Conservation (phyloP, 1,284 basidiomycete genomes). For the Ceratobasidium theobromae region DNA sequence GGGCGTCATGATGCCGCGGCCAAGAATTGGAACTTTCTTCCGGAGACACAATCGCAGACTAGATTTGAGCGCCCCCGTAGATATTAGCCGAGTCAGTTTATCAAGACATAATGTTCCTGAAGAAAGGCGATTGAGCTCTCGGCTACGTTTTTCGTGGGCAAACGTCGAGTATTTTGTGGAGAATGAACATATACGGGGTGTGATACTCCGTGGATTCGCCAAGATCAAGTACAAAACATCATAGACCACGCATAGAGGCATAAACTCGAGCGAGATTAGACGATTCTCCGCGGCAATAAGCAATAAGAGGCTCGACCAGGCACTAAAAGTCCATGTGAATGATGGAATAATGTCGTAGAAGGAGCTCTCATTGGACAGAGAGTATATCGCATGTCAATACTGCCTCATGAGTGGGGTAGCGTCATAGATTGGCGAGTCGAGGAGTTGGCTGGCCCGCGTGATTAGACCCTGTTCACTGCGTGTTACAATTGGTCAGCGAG, state of each 20-base stretch:
- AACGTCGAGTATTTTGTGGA: not conserved
- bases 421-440: too few relatives aligned
- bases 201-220: not conserved
- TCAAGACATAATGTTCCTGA: not conserved
- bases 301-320: too few relatives aligned
- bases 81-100: not conserved
- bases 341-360: too few relatives aligned
- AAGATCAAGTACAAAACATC: too few relatives aligned
- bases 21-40: constrained; percentile 1
- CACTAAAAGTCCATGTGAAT: too few relatives aligned
- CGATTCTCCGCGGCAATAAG: not conserved
- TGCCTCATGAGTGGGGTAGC: too few relatives aligned
- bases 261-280: constrained; percentile 5
- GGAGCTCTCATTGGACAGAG: too few relatives aligned
- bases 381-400: too few relatives aligned
- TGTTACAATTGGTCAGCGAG: too few relatives aligned
- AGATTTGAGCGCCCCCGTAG: constrained; percentile 5
- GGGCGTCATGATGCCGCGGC: constrained; percentile 7
- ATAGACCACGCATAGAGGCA: not conserved
- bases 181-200: not conserved
- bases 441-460: too few relatives aligned
- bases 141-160: constrained; percentile 3
- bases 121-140: constrained; percentile 11
- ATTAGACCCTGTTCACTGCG: too few relatives aligned
- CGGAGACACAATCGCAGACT: constrained; percentile 7